Conservation (phyloP, 2,329 filamentous ascomycete species). For the Fusarium robinianum region DNA sequence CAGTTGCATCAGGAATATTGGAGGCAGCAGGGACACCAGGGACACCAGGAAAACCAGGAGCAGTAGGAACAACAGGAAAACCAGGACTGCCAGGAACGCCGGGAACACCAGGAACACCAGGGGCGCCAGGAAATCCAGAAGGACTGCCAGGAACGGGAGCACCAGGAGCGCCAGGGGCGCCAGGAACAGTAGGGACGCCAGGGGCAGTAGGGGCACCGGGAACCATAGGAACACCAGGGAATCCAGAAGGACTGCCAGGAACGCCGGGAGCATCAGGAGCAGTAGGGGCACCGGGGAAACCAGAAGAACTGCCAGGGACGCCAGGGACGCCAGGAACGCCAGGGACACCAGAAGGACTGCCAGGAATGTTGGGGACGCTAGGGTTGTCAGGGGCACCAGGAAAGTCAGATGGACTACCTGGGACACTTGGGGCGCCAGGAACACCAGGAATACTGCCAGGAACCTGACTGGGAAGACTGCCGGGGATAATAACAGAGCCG, state of each 20-base stretch:
- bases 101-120: no score
- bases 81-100: conserved; percentile 3
- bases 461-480: conserved; percentile 4
- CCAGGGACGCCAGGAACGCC: conserved; percentile 19
- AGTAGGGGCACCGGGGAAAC: conserved; percentile 3
- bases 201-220: conserved; percentile 1
- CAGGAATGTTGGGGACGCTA: no score
- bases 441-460: conserved; percentile 18
- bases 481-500: not conserved
- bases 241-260: conserved; percentile 1
- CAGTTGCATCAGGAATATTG: conserved; percentile 10
- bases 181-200: conserved; percentile 5
- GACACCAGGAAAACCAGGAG: conserved; percentile 4
- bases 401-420: conserved; percentile 9
- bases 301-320: conserved; percentile 12
- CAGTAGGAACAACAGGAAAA: conserved; percentile 1
- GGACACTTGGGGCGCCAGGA: conserved; percentile 18
- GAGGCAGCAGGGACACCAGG: conserved; percentile 24
- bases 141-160: conserved; percentile 1
- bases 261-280: no score
- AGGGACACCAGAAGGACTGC: conserved; percentile 15
- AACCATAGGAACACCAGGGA: not conserved
- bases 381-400: conserved; percentile 6
- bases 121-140: conserved; percentile 1
- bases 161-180: conserved; percentile 7